A percentile compares a stretch with the other conserved stretches of the same genome.
Evolutionary conservation across 148 eudicot species (phyloP).

Genomic region (Bassia scoparia): DNA sequence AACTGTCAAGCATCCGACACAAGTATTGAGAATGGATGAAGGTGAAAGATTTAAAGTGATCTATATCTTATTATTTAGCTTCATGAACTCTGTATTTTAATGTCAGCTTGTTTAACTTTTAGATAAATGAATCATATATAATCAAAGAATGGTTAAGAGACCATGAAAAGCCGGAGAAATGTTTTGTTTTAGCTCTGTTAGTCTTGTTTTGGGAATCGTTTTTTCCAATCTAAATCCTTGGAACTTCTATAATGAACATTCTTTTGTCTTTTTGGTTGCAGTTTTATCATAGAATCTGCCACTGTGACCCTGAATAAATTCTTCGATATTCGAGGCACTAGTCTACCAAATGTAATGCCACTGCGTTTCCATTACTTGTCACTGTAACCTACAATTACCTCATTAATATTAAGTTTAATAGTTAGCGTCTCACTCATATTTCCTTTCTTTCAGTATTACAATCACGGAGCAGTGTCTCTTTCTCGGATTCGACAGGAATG

Average conservation of each 20-base stretch:
- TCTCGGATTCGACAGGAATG: constrained; percentile 55
- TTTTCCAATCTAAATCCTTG: neutral
- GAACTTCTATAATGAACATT: neutral
- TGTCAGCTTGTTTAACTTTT: too few species aligned
- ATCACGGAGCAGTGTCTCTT: constrained; percentile 41
- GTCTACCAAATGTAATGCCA: constrained; percentile 83
- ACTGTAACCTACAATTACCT: neutral
- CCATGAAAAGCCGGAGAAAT: too few species aligned
- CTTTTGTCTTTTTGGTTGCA: constrained; percentile 39
- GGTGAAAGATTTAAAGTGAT: too few species aligned
- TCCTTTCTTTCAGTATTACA: constrained; percentile 44
- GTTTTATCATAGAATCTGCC: constrained; percentile 97
- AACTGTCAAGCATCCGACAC: too few species aligned
- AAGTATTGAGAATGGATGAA: too few species aligned
- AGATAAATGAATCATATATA: too few species aligned
- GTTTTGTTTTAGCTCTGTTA: neutral
- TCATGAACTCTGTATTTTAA: too few species aligned
- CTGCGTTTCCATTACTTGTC: constrained; percentile 18
- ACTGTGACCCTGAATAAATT: constrained; percentile 88
- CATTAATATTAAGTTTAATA: neutral
- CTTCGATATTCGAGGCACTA: constrained; percentile 67
- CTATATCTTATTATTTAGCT: too few species aligned
- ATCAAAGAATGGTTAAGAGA: too few species aligned
- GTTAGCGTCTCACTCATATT: neutral
- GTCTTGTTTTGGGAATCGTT: neutral